Percentiles rank a stretch among this genome's conserved stretches.
phyloP scores from a whole-genome alignment of 768 basidiomycete species.

The Ephemerocybe angulata region DNA sequence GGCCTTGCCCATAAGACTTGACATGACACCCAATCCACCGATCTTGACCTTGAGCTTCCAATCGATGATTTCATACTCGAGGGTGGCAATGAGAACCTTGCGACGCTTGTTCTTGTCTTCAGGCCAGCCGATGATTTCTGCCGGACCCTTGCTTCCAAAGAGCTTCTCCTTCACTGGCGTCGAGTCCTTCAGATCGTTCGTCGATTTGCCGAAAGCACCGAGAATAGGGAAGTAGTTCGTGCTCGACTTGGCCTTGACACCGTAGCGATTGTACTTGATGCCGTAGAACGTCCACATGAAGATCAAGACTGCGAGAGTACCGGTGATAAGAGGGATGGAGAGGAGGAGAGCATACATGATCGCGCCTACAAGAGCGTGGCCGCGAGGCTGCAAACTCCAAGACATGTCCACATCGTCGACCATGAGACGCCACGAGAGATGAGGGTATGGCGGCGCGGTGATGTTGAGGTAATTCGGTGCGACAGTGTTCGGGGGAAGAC shows the following conservation, averaged over 20 bases:
- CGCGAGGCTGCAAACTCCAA: conserved; percentile 81
- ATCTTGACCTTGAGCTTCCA: conserved; percentile 99
- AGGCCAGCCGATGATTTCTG: conserved; percentile 94
- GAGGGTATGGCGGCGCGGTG: conserved; percentile 83
- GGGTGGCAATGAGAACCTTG: conserved; percentile 86
- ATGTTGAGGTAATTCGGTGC: conserved; percentile 89
- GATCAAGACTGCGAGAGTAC: conserved; percentile 71
- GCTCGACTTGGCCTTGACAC: conserved; percentile 67
- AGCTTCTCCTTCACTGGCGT: conserved; percentile 67
- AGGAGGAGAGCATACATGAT: conserved; percentile 85
- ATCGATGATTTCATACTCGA: conserved; percentile 95
- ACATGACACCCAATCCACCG: conserved; percentile 97
- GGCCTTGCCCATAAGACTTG: conserved; percentile 94
- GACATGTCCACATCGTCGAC: conserved; percentile 74
- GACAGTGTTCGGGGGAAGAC: conserved; percentile 82
- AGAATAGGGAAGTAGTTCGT: conserved; percentile 89
- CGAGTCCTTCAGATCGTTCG: conserved; percentile 65
- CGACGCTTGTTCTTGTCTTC: conserved; percentile 89
- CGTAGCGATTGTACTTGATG: conserved; percentile 91
- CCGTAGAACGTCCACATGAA: conserved; percentile 98
- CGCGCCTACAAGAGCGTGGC: conserved; percentile 74
- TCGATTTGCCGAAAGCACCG: conserved; percentile 61
- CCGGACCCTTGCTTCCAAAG: conserved; percentile 57
- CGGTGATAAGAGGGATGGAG: conserved; percentile 81
- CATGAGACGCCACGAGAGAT: conserved; percentile 81